Evolutionary conservation across 768 basidiomycete species (phyloP), one percentile per base, ranked within the genome.

Genomic region (Tephrocybe sp.): DNA sequence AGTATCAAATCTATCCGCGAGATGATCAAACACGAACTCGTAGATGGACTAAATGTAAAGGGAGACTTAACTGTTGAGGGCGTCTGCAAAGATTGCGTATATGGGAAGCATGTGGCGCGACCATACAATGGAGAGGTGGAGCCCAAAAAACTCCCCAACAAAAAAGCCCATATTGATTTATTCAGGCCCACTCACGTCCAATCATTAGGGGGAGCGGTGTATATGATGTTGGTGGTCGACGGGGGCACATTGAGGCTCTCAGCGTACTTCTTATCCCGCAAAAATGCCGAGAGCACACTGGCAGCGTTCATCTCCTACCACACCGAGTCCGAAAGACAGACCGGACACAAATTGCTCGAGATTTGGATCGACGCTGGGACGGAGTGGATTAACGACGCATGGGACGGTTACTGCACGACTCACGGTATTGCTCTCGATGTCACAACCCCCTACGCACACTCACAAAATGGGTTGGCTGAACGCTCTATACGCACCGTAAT

Each of bases 171-270:
- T 15, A n/a, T 10, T n/a, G 33, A 34, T 15, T 15, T 34, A n/a
- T 4, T 34, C 8, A 57, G 61, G 63, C 21, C 64, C 58, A 4
- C 33, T 58, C 0, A 44, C 0, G 45, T 54, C 1, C 41, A 34
- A 11, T 64, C 56, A 0, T 27, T 45, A 0, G 59, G 59, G 10
- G 61, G 60, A 0, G 47, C 50, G 0, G 11, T 18, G 0, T 65
- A 69, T 30, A 58, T 66, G 40, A 59, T 70, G 48, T 21, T 59
- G 0, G 47, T 63, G 0, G 56, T 55, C 0, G 62, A 69, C 45
- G 57, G 61, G 0, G 53, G 45, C 3, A 58, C 57, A 0, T 58
- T 55, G 0, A 22, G 50, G 38, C 24, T 45, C 7, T 49, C 46
- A 0, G 55, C 47, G 1, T 45, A 53, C 2, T 69, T 62, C 45